Conservation (phyloP, 371 early-diverging fungal genomes). For the Rhizomucor miehei region DNA sequence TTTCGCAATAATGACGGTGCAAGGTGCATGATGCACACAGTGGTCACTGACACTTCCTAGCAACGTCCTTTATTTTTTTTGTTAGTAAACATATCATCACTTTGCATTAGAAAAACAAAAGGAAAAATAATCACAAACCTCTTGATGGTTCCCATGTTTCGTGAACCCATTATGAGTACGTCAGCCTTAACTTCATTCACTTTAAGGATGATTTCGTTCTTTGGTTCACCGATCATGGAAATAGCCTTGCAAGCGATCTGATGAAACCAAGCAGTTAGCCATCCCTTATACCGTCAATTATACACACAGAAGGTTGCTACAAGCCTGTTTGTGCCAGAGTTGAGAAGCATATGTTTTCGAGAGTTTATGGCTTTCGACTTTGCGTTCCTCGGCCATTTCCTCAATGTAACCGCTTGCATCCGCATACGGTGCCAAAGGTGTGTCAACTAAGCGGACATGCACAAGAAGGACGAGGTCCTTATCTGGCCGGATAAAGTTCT, state of each 20-base stretch:
- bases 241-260: conserved; percentile 58
- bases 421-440: conserved; percentile 39
- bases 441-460: conserved; percentile 36
- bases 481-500: conserved; percentile 37
- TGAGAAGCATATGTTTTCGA: conserved; percentile 29
- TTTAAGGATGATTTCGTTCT: conserved; percentile 53
- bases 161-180: conserved; percentile 56
- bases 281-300: not conserved
- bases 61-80: conserved; percentile 28
- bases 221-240: conserved; percentile 58
- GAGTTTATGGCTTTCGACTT: conserved; percentile 39
- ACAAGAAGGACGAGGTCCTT: conserved; percentile 39
- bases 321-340: conserved; percentile 29
- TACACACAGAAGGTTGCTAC: not conserved
- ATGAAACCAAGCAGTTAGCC: not conserved
- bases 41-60: conserved; percentile 59
- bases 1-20: conserved; percentile 46
- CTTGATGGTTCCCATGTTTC: conserved; percentile 53
- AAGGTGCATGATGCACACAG: conserved; percentile 48
- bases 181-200: conserved; percentile 52
- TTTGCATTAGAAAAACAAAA: not conserved
- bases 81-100: not conserved
- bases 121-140: conserved; percentile 36
- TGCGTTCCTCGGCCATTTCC: conserved; percentile 33
- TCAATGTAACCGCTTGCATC: conserved; percentile 35